Conservation (phyloP, 768 basidiomycete genomes). For the Tricholoma sp. region DNA sequence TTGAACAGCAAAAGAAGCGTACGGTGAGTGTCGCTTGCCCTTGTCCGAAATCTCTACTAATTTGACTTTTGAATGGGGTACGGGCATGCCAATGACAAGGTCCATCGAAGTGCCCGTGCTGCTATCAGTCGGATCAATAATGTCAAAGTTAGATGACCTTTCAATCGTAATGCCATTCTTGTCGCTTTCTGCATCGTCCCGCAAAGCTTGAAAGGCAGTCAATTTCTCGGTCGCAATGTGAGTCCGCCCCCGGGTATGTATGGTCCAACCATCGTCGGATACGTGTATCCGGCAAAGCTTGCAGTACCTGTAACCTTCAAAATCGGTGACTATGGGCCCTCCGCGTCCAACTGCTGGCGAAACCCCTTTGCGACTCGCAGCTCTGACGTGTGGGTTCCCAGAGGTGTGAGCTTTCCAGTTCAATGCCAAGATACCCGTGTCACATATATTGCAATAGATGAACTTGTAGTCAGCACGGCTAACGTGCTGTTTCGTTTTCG, state of each 20-base stretch:
- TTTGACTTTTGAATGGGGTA: constrained; percentile 21
- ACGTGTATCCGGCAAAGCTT: constrained; percentile 17
- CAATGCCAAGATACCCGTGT: constrained; percentile 13
- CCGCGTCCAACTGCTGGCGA: constrained; percentile 16
- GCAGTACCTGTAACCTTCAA: constrained; percentile 15
- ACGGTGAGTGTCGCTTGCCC: no score
- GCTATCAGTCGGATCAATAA: constrained; percentile 33
- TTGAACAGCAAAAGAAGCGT: not conserved
- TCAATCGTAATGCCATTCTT: constrained; percentile 44
- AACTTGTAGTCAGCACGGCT: not conserved
- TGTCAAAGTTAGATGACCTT: constrained; percentile 41
- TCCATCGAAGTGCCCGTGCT: constrained; percentile 12
- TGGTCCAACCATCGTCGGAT: constrained; percentile 20
- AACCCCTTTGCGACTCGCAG: constrained; percentile 18
- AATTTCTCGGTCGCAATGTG: constrained; percentile 34
- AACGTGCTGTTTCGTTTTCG: no score
- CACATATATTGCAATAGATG: constrained; percentile 28
- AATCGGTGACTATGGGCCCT: constrained; percentile 18
- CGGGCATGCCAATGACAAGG: constrained; percentile 21
- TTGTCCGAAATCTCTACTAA: constrained; percentile 15
- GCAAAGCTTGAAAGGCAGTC: constrained; percentile 29
- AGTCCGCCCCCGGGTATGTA: constrained; percentile 19
- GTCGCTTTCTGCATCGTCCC: constrained; percentile 49
- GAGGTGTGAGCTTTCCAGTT: constrained; percentile 17
- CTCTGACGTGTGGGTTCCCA: not conserved